Evolutionary conservation across 805 yeast species (phyloP).

Genomic region (Barnettozyma sucrosica): DNA sequence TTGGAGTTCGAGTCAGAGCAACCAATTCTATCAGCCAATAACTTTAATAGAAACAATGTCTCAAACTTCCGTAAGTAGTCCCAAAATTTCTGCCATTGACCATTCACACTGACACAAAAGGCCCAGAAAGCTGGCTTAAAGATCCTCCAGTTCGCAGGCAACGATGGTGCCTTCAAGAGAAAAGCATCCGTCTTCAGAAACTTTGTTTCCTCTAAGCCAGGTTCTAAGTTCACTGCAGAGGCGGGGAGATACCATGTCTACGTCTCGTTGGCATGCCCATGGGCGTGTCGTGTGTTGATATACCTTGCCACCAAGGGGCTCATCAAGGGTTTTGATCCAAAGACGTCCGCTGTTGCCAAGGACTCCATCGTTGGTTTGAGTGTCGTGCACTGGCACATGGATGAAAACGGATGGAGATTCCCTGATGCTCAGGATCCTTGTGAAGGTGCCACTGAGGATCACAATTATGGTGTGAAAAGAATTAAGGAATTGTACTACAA

Average conservation of each 20-base stretch:
- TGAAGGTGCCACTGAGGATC: conserved; percentile 47
- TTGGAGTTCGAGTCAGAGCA: too few species aligned
- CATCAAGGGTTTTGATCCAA: conserved; percentile 34
- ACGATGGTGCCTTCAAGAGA: conserved; percentile 53
- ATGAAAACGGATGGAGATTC: conserved; percentile 85
- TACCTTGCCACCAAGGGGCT: conserved; percentile 71
- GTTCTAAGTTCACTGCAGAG: conserved; percentile 67
- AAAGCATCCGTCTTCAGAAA: conserved; percentile 57
- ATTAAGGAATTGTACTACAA: conserved; percentile 68
- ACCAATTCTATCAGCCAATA: too few species aligned
- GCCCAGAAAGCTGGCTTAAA: conserved; percentile 28
- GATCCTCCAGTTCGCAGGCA: conserved; percentile 43
- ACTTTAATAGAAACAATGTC: conserved; percentile 8
- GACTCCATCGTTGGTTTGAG: conserved; percentile 54
- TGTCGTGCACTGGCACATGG: conserved; percentile 91
- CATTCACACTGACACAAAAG: conserved; percentile 7
- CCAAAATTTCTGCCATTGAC: background rate
- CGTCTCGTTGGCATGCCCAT: conserved; percentile 89
- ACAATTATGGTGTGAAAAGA: conserved; percentile 51
- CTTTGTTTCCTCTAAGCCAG: conserved; percentile 49
- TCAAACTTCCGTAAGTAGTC: conserved; percentile 9
- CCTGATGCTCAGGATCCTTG: conserved; percentile 38
- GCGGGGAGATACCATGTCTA: conserved; percentile 78
- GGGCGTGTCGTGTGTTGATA: conserved; percentile 85
- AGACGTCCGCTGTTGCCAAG: conserved; percentile 23